Evolutionary conservation across 768 basidiomycete genomes (phyloP).

Genomic region (Xerocomellus amylosporus): DNA sequence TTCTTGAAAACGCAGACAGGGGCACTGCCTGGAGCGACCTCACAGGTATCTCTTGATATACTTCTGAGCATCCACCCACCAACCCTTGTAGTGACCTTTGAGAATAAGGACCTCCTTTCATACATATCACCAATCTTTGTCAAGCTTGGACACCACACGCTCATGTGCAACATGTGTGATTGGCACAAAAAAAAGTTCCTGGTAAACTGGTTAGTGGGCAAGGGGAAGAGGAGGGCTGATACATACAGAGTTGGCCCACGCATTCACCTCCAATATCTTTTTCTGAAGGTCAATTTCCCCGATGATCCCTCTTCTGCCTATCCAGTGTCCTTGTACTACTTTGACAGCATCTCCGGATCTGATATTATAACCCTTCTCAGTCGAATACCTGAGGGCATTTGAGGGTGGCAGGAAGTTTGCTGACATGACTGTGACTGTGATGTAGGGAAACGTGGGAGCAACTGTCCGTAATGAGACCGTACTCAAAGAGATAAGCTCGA

Average conservation of each 20-base stretch:
- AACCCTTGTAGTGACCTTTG: not conserved
- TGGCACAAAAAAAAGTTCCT: not conserved
- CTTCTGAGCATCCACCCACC: not conserved
- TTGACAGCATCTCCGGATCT: not conserved
- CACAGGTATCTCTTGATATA: not conserved
- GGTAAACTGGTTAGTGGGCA: not conserved
- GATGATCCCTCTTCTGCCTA: not conserved
- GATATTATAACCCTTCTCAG: not conserved
- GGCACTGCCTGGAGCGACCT: not conserved
- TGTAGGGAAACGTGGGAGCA: not conserved
- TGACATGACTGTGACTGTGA: not conserved
- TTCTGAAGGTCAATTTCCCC: not conserved
- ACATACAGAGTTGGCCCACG: not conserved
- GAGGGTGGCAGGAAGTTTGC: not conserved
- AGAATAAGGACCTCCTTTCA: slow-evolving; percentile 4
- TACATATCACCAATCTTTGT: not conserved
- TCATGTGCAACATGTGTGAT: slow-evolving; percentile 3
- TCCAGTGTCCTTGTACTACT: not conserved
- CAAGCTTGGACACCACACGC: not conserved
- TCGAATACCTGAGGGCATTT: not conserved
- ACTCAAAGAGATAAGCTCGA: not conserved
- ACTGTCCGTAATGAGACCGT: not conserved
- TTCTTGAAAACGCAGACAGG: not conserved
- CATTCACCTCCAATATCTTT: too few species aligned
- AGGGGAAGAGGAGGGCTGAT: not conserved